Base-by-base conservation (phyloP, 2,329 filamentous ascomycete genomes). In the Trichophyton schoenleinii region DNA sequence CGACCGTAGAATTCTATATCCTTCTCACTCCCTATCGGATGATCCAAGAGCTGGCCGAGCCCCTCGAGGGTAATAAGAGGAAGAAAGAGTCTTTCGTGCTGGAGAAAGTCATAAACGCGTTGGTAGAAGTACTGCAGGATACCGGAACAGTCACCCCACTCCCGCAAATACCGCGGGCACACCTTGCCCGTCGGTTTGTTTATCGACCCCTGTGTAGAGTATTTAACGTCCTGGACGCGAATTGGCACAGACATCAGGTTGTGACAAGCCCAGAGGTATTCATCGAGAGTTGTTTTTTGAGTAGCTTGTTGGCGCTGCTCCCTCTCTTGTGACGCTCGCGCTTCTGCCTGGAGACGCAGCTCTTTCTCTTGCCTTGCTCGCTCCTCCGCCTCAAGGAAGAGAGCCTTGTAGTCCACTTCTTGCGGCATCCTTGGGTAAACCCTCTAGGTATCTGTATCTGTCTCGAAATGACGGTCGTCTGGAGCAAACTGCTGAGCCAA, bases 1-100 rank as follows among this genome's bases (percentile, higher is more conserved):
- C 68, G 65, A 55, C 70, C 64, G 63, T 70, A 70, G 63, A 28
- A 61, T 60, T 70, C 66, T 6, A 71, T 64, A 58, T 70, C 70
- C 58, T 67, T 63, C 57, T 72, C 68, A 59, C 70, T 70, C 49
- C 66, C 65, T 7, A 71, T 59, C 52, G 64, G 63, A 18, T 66
- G 44, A 6, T 31, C 6, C n/a, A n/a, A 48, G 7, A 25, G 3
- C 34, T 34, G 57, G 7, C 57, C 57, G n/a, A 41, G 13, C 9
- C 22, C 25, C 22, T 42, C 34, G 20, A 58, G 15, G n/a, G 11
- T 36, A 5, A 15, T 34, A 11, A 58, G 3, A 13, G 28, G 42
- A 15, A 15, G 7, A 58, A 58, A 58, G 6, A 58, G n/a, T 1
- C 52, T 38, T 15, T 58, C 57, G 4, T 31, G 57, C 34, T 15